phyloP scores from a whole-genome alignment of 495 filamentous ascomycete species.

The Penicillium bialowiezense region DNA sequence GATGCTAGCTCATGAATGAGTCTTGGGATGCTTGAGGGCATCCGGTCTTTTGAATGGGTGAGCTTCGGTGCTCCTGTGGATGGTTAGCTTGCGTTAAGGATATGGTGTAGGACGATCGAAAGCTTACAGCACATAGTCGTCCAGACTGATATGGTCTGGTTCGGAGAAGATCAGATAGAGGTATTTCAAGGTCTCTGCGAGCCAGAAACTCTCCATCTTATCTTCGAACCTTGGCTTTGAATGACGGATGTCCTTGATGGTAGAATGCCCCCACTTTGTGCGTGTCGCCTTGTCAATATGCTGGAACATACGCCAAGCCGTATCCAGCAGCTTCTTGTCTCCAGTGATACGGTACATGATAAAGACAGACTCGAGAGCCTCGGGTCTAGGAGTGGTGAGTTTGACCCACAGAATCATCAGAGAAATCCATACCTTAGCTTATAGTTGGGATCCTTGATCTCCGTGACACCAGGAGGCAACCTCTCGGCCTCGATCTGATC shows the following conservation, averaged over 20 bases:
- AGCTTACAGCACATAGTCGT: constrained; percentile 62
- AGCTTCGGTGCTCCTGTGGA: constrained; percentile 67
- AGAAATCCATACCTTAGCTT: constrained; percentile 54
- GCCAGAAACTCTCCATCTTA: constrained; percentile 58
- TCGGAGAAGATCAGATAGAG: constrained; percentile 86
- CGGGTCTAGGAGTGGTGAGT: constrained; percentile 42
- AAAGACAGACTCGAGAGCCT: constrained; percentile 73
- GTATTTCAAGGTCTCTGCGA: constrained; percentile 88
- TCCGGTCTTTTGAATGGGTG: constrained; percentile 62
- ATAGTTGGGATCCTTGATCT: constrained; percentile 60
- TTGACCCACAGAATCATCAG: not conserved
- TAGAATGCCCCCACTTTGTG: constrained; percentile 57
- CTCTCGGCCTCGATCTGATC: constrained; percentile 40
- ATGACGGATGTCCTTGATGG: constrained; percentile 55
- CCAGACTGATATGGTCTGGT: constrained; percentile 64
- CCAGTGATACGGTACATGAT: constrained; percentile 75
- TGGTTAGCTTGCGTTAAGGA: constrained; percentile 6
- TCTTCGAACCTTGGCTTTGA: constrained; percentile 32
- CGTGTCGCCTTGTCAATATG: constrained; percentile 58
- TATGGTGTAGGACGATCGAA: not conserved
- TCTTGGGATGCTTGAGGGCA: constrained; percentile 1
- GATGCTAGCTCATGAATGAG: not conserved
- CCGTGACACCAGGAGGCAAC: constrained; percentile 58
- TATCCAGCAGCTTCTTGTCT: constrained; percentile 59
- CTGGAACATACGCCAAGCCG: constrained; percentile 76